phyloP scores from a whole-genome alignment of 78 protist genomes.

The slime mould (Dictyostelium discoideum) region dicty_2.7 NC_007089.4:887001-887500 shows the following conservation, averaged over 20 bases:
- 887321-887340: not conserved
- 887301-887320: slow-evolving; percentile 1
- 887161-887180: slow-evolving; percentile 45
- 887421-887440: slow-evolving; percentile 72
- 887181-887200: not conserved
- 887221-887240: slow-evolving; percentile 34
- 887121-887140: slow-evolving; percentile 79
- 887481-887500: slow-evolving; percentile 95
- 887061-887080: slow-evolving; percentile 4
- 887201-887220: not conserved
- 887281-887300: slow-evolving; percentile 84
- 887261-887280: slow-evolving; percentile 72
- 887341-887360: not conserved
- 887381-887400: slow-evolving; percentile 1
- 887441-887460: slow-evolving; percentile 98
- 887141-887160: slow-evolving; percentile 67
- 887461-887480: slow-evolving; percentile 94
- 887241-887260: slow-evolving; percentile 46
- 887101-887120: slow-evolving; percentile 54
- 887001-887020: not conserved
- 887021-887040: not conserved
- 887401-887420: not conserved
- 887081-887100: slow-evolving; percentile 6
- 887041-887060: not conserved
- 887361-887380: slow-evolving; percentile 38